A percentile compares a stretch with the other conserved stretches of the same genome.
Evolutionary conservation across 139 green algal species (phyloP).

Genomic region (Nannochloris sp.): DNA sequence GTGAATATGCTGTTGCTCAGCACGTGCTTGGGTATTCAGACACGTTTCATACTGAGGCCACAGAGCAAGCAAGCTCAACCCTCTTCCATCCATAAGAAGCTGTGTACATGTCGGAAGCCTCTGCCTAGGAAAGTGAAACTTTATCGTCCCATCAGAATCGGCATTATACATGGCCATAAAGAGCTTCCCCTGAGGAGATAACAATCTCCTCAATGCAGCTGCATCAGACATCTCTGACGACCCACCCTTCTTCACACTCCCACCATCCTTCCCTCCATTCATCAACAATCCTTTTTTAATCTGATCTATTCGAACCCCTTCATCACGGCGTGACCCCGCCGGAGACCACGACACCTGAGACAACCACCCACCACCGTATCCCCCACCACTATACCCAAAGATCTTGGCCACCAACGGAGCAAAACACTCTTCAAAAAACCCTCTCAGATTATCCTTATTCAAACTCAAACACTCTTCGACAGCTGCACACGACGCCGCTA

Average conservation of each 20-base stretch:
- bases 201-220: constrained; percentile 41
- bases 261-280: constrained; percentile 36
- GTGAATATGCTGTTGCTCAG: constrained; percentile 31
- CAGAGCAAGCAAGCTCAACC: constrained; percentile 33
- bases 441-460: constrained; percentile 69
- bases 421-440: constrained; percentile 78
- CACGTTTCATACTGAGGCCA: constrained; percentile 67
- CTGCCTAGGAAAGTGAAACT: constrained; percentile 66
- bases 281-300: constrained; percentile 29
- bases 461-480: constrained; percentile 55
- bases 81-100: constrained; percentile 35
- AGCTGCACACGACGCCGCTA: constrained; percentile 40
- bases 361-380: neutral
- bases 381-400: constrained; percentile 69
- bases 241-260: constrained; percentile 35
- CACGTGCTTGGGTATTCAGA: constrained; percentile 13
- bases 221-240: constrained; percentile 5
- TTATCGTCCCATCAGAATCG: constrained; percentile 58
- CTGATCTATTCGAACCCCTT: no score
- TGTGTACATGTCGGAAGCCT: constrained; percentile 68
- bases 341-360: no score
- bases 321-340: no score
- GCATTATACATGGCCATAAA: constrained; percentile 58
- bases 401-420: constrained; percentile 55
- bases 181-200: constrained; percentile 52